phyloP scores from a whole-genome alignment of 345 rosid species.

The Camelina laxa region DNA sequence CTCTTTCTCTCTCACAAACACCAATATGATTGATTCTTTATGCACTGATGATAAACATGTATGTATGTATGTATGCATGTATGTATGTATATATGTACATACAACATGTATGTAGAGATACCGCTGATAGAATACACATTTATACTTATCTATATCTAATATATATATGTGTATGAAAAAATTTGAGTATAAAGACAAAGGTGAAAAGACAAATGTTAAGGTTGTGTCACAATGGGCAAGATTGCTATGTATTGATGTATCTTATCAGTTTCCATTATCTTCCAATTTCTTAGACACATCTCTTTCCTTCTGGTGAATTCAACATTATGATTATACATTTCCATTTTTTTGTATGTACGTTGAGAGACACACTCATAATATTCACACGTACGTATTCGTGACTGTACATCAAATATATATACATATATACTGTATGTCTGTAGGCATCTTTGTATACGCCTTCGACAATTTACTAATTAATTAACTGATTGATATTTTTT shows the following conservation, averaged over 20 bases:
- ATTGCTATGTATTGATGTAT: conserved; percentile 44
- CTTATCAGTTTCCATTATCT: conserved; percentile 41
- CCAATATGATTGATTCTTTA: conserved; percentile 37
- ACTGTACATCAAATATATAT: conserved; percentile 15
- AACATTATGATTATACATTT: conserved; percentile 34
- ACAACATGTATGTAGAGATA: background rate
- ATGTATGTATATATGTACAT: background rate
- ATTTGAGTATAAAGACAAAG: conserved; percentile 59
- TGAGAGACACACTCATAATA: conserved; percentile 21
- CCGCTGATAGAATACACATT: background rate
- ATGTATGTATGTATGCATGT: background rate
- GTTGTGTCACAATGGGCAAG: conserved; percentile 76
- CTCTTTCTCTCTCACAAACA: conserved; percentile 36
- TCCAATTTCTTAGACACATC: conserved; percentile 40
- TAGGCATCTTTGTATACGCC: background rate
- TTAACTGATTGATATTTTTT: conserved; percentile 1
- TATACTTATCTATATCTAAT: background rate
- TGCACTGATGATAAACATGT: background rate
- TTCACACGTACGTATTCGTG: conserved; percentile 19
- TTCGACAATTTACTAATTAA: background rate
- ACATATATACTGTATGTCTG: background rate
- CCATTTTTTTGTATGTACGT: conserved; percentile 17
- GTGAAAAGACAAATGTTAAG: conserved; percentile 98
- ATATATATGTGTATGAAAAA: background rate
- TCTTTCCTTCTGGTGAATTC: conserved; percentile 40